Conservation (phyloP, 2,329 filamentous ascomycete species). For the Penicillium sp. region DNA sequence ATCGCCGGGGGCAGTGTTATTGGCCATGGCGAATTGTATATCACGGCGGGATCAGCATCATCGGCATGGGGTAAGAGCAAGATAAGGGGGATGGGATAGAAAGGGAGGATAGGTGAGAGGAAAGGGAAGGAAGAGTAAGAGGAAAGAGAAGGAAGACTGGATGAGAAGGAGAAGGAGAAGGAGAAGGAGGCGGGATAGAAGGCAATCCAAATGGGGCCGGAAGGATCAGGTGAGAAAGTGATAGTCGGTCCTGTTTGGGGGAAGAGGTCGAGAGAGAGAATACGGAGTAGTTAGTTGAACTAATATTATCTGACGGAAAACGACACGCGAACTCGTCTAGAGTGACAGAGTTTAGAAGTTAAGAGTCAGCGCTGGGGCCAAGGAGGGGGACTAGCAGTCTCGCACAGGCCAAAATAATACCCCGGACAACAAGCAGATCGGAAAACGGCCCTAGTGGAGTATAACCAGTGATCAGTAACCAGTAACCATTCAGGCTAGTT, state of each 20-base stretch:
- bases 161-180: constrained; percentile 1
- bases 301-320: neutral
- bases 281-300: neutral
- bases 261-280: neutral
- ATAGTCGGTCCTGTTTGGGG: neutral
- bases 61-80: neutral
- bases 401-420: constrained; percentile 6
- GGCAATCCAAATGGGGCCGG: neutral
- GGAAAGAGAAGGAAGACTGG: constrained; percentile 2
- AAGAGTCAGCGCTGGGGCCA: constrained; percentile 1
- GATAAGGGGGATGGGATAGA: constrained; percentile 12
- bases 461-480: neutral
- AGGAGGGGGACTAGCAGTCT: neutral
- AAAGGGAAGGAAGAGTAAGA: constrained; percentile 6
- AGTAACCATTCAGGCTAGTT: neutral
- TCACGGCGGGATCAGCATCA: constrained; percentile 15
- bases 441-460: neutral
- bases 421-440: constrained; percentile 5
- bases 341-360: neutral
- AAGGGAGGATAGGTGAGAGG: constrained; percentile 6
- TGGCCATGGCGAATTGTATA: constrained; percentile 32
- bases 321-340: neutral
- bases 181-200: constrained; percentile 2
- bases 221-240: constrained; percentile 9
- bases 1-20: constrained; percentile 37